Evolutionary conservation across 805 yeast species (phyloP).

Genomic region (Saccharomycopsis sp.): DNA sequence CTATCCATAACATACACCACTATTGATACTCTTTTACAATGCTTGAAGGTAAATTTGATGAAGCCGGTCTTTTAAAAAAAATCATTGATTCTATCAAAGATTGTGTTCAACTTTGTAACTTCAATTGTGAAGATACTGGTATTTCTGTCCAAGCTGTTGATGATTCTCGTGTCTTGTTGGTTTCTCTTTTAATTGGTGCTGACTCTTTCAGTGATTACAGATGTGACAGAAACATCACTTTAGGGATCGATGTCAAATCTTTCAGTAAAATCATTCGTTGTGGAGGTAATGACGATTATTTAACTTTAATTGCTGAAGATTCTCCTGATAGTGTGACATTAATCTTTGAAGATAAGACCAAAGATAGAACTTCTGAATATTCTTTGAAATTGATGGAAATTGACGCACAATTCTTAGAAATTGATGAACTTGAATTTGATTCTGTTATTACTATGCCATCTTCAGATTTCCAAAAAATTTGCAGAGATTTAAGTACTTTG

Average conservation of each 20-base stretch:
- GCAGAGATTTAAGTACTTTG: constrained; percentile 77
- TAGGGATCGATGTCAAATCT: constrained; percentile 87
- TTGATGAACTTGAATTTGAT: constrained; percentile 90
- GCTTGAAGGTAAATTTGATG: constrained; percentile 96
- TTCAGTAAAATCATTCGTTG: constrained; percentile 80
- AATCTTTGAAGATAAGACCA: constrained; percentile 83
- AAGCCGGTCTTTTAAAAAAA: constrained; percentile 84
- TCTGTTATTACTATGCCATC: constrained; percentile 82
- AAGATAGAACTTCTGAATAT: constrained; percentile 88
- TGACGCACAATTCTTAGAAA: constrained; percentile 86
- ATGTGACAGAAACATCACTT: constrained; percentile 87
- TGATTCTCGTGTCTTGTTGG: constrained; percentile 89
- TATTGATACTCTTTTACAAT: constrained; percentile 30
- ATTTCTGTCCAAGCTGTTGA: constrained; percentile 96
- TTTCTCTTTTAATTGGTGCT: constrained; percentile 76
- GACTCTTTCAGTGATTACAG: constrained; percentile 87
- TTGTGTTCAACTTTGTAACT: constrained; percentile 89
- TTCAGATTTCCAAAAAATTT: constrained; percentile 76
- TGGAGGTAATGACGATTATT: constrained; percentile 81
- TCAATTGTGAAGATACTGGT: constrained; percentile 93
- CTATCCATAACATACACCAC: too few relatives aligned
- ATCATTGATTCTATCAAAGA: constrained; percentile 92
- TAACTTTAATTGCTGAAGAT: constrained; percentile 86
- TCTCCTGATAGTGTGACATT: constrained; percentile 69
- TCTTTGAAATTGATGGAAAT: constrained; percentile 89